Evolutionary conservation across 257 asterid genomes (phyloP), one percentile per base, ranked within the genome.

Genomic region (Gentiana straminea): DNA sequence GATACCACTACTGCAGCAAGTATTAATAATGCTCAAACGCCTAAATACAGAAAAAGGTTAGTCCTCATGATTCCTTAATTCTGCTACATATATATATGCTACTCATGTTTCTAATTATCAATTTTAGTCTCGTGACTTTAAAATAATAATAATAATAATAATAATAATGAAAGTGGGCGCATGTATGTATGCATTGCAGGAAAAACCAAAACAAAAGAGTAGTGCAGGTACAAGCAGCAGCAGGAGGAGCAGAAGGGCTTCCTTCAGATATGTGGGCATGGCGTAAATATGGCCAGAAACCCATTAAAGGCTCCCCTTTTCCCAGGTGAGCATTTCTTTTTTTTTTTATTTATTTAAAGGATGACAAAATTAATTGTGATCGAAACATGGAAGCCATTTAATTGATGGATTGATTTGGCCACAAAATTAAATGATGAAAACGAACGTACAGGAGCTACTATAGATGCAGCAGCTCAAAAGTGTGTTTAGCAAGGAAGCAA

Each of bases 231-330:
- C 84, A 84, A 35, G 64, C 82, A 8, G 24, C 24, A 24, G 24
- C 24, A 24, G 24, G 24, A 24, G 24, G 24, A 0, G 92, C 86
- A 0, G 88, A 83, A 46, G 94, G 79, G 6, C 86, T 91, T 3
- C 52, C 82, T 72, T 75, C 92, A 48, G 98, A 91, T 69, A 72
- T 58, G 79, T 91, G 98, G 98, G 98, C 98, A 43, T 91, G 98
- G 98, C 77, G 98, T 6, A 91, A 91, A 67, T 91, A 91, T 65
- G 98, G 98, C 24, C 98, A 91, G 57, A 91, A 91, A 73, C 98
- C 98, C 33, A 91, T 91, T 34, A 91, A 91, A 75, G 98, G 96
- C 45, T 91, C 98, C 0, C 94, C 94, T 4, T 81, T 78, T 73
- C 98, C 98, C 52, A 91, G 98, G 98, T 90, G 49, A 39, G 13